Percentiles rank a stretch among this genome's conserved stretches.
Evolutionary conservation across 2,329 filamentous ascomycete species (phyloP).

Genomic region (Xylariaceae sp.): DNA sequence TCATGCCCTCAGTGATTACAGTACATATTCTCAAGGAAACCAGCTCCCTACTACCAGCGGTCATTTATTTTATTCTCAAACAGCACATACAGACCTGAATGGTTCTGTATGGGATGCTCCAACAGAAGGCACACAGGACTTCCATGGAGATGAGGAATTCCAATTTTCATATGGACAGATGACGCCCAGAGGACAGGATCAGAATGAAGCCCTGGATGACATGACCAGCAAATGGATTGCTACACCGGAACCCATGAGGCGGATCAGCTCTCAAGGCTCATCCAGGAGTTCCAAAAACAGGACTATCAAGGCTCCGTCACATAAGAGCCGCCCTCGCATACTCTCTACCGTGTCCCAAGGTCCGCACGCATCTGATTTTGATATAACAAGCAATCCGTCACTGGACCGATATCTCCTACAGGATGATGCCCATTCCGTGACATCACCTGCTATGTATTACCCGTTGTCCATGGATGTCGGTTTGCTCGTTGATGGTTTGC

Average conservation of each 20-base stretch:
- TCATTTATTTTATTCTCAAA: slow-evolving; percentile 55
- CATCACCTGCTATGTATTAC: slow-evolving; percentile 47
- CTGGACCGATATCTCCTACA: slow-evolving; percentile 48
- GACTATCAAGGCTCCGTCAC: slow-evolving; percentile 38
- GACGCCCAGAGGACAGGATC: slow-evolving; percentile 47
- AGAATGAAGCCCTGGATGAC: slow-evolving; percentile 43
- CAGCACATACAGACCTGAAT: slow-evolving; percentile 53
- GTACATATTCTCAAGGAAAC: slow-evolving; percentile 46
- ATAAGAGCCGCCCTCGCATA: slow-evolving; percentile 40
- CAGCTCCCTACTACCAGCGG: slow-evolving; percentile 45
- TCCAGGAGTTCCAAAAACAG: slow-evolving; percentile 41
- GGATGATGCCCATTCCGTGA: slow-evolving; percentile 43
- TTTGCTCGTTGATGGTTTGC: slow-evolving; percentile 41
- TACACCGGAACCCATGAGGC: slow-evolving; percentile 41
- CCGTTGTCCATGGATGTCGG: slow-evolving; percentile 29
- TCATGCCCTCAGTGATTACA: slow-evolving; percentile 49
- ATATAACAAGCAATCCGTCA: slow-evolving; percentile 49
- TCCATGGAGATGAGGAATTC: slow-evolving; percentile 53
- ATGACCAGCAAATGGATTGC: slow-evolving; percentile 44
- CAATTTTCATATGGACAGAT: slow-evolving; percentile 50
- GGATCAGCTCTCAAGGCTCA: slow-evolving; percentile 41
- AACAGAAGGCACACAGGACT: slow-evolving; percentile 57
- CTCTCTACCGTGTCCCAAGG: slow-evolving; percentile 45
- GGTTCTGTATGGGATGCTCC: slow-evolving; percentile 52
- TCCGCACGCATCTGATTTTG: slow-evolving; percentile 46